phyloP scores from a whole-genome alignment of 805 yeast genomes.

The Starmerella davenportii region DNA sequence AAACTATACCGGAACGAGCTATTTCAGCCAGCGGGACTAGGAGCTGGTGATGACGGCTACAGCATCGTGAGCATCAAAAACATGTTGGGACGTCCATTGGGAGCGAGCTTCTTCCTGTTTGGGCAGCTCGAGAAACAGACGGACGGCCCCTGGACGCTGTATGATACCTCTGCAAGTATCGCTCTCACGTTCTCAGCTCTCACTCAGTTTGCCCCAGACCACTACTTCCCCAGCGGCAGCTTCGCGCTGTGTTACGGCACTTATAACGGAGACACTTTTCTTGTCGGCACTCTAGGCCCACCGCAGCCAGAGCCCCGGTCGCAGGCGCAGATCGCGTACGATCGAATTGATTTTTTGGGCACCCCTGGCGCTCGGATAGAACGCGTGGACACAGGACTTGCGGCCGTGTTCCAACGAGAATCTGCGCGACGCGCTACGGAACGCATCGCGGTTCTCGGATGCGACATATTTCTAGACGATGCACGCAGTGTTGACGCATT shows the following conservation, averaged over 20 bases:
- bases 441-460: constrained; percentile 53
- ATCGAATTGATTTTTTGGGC: constrained; percentile 55
- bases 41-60: constrained; percentile 1
- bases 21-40: constrained; percentile 32
- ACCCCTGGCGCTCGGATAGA: constrained; percentile 16
- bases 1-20: constrained; percentile 57
- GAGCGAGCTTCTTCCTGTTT: constrained; percentile 46
- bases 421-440: constrained; percentile 38
- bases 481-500: constrained; percentile 42
- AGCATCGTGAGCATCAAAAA: constrained; percentile 61
- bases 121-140: constrained; percentile 45
- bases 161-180: constrained; percentile 64
- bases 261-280: constrained; percentile 43
- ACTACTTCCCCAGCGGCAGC: constrained; percentile 55
- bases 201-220: constrained; percentile 42
- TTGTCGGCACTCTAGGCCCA: constrained; percentile 59
- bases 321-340: constrained; percentile 48
- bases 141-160: constrained; percentile 42
- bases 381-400: constrained; percentile 47
- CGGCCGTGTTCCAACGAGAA: constrained; percentile 26
- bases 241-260: constrained; percentile 72
- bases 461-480: constrained; percentile 52
- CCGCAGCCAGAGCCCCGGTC: constrained; percentile 76
- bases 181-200: constrained; percentile 40
- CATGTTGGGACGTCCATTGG: constrained; percentile 66